Percentiles rank a stretch among this genome's conserved stretches.
Evolutionary conservation across 371 early-diverging fungal genomes (phyloP).

Genomic region (Syncephalastrum sp.): DNA sequence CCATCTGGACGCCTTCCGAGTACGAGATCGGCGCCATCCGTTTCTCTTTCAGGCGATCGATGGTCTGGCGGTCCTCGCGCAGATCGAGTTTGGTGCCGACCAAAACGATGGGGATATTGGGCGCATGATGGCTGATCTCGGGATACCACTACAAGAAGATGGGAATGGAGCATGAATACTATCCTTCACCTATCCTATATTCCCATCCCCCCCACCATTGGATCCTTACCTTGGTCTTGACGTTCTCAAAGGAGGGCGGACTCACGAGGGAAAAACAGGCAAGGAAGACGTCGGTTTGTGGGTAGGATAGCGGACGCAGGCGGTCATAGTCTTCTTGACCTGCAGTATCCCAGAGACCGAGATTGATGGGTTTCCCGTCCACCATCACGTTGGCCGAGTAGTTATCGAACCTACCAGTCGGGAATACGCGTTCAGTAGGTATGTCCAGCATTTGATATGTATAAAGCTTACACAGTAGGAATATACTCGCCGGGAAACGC

Average conservation of each 20-base stretch:
- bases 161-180: constrained; percentile 23
- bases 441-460: neutral
- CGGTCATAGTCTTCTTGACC: constrained; percentile 98
- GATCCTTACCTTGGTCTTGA: constrained; percentile 71
- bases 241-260: constrained; percentile 93
- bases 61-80: constrained; percentile 55
- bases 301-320: constrained; percentile 92
- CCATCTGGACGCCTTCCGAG: constrained; percentile 70
- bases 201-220: neutral
- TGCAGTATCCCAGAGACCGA: constrained; percentile 99
- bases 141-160: constrained; percentile 54
- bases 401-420: constrained; percentile 83
- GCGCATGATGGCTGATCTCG: constrained; percentile 63
- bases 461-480: constrained; percentile 86
- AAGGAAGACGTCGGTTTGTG: constrained; percentile 92
- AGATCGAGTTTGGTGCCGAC: constrained; percentile 75
- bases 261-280: constrained; percentile 82
- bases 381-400: constrained; percentile 94
- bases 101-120: constrained; percentile 64
- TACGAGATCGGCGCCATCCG: constrained; percentile 76
- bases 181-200: too few species aligned
- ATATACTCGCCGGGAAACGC: constrained; percentile 98
- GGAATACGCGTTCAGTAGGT: neutral
- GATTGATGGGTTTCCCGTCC: constrained; percentile 92
- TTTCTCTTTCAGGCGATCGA: constrained; percentile 62